Base-by-base conservation (phyloP, 2,329 filamentous ascomycete species). In the Apiospora aurea region DNA sequence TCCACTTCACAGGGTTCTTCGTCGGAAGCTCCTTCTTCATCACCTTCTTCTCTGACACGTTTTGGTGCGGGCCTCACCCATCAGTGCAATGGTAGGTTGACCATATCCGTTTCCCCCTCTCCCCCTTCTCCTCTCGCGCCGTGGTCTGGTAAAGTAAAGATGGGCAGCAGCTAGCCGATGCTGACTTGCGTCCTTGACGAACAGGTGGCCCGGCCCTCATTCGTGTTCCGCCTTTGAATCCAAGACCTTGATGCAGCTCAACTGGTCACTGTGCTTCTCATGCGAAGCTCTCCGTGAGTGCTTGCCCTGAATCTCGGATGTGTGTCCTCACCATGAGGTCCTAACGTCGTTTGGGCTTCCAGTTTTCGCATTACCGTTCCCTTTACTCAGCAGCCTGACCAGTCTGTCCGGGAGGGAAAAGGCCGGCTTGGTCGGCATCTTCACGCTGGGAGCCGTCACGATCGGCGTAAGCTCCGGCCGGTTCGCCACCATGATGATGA, bases 351-450 rank as follows among this genome's bases (percentile, higher is more conserved):
- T 29, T 29, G 10, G 6, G 29, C 16, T 49, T 14, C 10, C 66
- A 73, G 72, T 74, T 5, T 74, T 74, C 24, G 4, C 71, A 2
- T 69, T 74, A 10, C 73, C 73, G 6, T 69, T 74, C 13, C 67
- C 73, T 5, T 67, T 74, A 10, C 49, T 74, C 44, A 61, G 34
- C 38, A 71, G 71, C 38, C 70, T 72, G 18, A 70, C 64, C 43
- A 71, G 66, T 18, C 69, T 70, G 8, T 47, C 67, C 13, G n/a
- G 70, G 2, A 67, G 71, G 34, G 73, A 72, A 51, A 71, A 68
- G 34, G 49, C 70, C 11, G 71, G 69, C 14, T 68, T 74, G 16
- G 66, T 29, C 1, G 46, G 72, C 24, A 57, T 74, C 26, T 72
- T 74, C 46, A 69, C 71, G 10, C 69, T 74, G 1, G 73, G 73